Evolutionary conservation across 2,329 filamentous ascomycete species (phyloP).

Genomic region (Paracamarosporium sp.): DNA sequence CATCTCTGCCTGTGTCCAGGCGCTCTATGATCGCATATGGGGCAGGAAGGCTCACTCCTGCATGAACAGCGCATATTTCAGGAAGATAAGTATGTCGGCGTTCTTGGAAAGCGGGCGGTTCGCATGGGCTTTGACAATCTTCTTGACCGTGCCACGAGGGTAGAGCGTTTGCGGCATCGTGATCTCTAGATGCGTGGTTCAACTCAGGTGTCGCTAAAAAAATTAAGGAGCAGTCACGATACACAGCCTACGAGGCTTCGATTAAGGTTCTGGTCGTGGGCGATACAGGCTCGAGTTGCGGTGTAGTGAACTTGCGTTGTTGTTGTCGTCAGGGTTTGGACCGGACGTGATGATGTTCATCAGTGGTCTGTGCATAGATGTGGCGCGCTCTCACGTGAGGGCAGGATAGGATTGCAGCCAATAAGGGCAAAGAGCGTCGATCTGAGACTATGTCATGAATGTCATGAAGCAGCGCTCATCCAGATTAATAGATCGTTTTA

Average conservation of each 20-base stretch:
- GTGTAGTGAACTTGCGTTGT: not conserved
- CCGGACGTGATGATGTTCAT: conserved; percentile 15
- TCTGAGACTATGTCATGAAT: no score
- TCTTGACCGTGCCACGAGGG: conserved; percentile 83
- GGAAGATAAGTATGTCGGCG: conserved; percentile 83
- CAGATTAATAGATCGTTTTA: no score
- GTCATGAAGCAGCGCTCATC: no score
- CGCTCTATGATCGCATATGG: not conserved
- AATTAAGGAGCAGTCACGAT: not conserved
- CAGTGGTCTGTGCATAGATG: conserved; percentile 17
- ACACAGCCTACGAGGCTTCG: not conserved
- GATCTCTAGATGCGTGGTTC: not conserved
- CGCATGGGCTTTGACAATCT: conserved; percentile 88
- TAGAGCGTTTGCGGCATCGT: conserved; percentile 74
- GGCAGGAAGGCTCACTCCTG: conserved; percentile 57
- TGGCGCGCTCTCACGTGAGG: conserved; percentile 3
- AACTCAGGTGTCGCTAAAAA: not conserved
- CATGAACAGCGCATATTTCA: conserved; percentile 85
- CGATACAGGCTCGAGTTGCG: not conserved
- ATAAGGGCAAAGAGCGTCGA: no score
- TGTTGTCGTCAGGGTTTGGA: conserved; percentile 8
- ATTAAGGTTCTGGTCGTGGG: not conserved
- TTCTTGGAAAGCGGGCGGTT: conserved; percentile 83
- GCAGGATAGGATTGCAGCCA: no score
- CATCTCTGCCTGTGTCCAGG: not conserved